These are phyloP conservation scores for Paramecium caudatum DNA, from an alignment of 73 alveolate genomes.

Conservation along the genomic window DNA sequence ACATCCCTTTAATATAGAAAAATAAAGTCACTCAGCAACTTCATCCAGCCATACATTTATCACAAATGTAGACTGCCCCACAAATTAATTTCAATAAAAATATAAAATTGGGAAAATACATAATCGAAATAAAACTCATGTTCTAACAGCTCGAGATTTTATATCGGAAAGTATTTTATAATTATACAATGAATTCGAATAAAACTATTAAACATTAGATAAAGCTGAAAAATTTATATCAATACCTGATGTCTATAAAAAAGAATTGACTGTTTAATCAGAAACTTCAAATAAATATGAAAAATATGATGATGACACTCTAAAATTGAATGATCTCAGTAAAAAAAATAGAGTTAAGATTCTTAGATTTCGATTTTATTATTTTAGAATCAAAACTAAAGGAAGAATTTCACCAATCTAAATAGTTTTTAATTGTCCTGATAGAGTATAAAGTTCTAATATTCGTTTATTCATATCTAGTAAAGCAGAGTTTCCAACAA, in stretches of 20 bases:
- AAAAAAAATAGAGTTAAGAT: conserved; percentile 4
- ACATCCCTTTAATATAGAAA: background rate
- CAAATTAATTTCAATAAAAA: background rate
- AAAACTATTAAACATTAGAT: conserved; percentile 3
- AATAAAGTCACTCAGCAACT: conserved; percentile 29
- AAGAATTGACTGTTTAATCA: no score
- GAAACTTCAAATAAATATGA: no score
- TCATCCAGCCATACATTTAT: conserved; percentile 37
- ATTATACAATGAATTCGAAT: conserved; percentile 40
- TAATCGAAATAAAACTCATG: background rate
- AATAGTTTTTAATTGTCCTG: conserved; percentile 37
- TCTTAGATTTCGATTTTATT: conserved; percentile 35
- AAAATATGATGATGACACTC: conserved; percentile 2
- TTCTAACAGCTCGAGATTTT: background rate
- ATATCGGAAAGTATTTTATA: conserved; percentile 20
- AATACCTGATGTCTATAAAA: no score
- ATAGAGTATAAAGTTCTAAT: conserved; percentile 22
- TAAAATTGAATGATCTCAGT: conserved; percentile 17
- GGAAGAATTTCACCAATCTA: conserved; percentile 6
- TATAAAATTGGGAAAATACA: background rate
- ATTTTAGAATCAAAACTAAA: conserved; percentile 42
- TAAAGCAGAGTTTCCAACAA: conserved; percentile 47
- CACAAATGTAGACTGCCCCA: background rate
- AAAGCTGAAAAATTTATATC: background rate
- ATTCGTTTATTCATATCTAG: conserved; percentile 1